Conservation (phyloP, 1,284 basidiomycete genomes). For the Cryptococcus neoformans region DNA sequence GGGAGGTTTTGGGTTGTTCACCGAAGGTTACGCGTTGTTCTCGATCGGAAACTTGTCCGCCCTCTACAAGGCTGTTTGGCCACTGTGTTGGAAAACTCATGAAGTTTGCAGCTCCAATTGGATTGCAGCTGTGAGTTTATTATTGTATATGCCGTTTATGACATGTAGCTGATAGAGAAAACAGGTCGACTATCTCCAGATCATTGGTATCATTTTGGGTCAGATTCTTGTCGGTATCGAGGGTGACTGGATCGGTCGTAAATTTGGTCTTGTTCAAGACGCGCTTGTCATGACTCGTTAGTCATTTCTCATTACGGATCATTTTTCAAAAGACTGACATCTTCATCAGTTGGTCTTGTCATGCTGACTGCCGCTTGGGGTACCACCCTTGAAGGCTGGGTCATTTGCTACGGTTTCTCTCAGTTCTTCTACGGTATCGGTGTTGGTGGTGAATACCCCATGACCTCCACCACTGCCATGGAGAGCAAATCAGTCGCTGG, state of each 20-base stretch:
- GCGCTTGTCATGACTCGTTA: constrained; percentile 46
- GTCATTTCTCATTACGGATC: constrained; percentile 2
- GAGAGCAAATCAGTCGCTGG: constrained; percentile 47
- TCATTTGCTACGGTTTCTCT: constrained; percentile 54
- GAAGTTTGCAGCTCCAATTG: constrained; percentile 51
- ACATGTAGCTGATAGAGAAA: background rate
- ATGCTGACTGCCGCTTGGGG: constrained; percentile 58
- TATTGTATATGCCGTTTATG: background rate
- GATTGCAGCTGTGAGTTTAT: constrained; percentile 46
- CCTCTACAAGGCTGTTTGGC: constrained; percentile 55
- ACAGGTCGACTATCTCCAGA: constrained; percentile 27
- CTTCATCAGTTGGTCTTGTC: constrained; percentile 49
- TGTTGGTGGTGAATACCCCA: constrained; percentile 55
- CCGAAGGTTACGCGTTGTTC: constrained; percentile 54
- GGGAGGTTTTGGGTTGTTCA: constrained; percentile 56
- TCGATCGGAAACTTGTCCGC: constrained; percentile 55
- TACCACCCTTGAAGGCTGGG: constrained; percentile 54
- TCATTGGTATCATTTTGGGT: constrained; percentile 53
- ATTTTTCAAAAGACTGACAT: constrained; percentile 1
- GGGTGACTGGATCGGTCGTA: constrained; percentile 57
- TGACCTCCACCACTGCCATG: constrained; percentile 56
- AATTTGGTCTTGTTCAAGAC: constrained; percentile 53
- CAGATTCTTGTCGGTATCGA: constrained; percentile 57
- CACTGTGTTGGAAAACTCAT: constrained; percentile 53
- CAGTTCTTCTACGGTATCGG: constrained; percentile 22